Conservation (phyloP, 371 early-diverging fungal species). For the Mortierella sp. region DNA sequence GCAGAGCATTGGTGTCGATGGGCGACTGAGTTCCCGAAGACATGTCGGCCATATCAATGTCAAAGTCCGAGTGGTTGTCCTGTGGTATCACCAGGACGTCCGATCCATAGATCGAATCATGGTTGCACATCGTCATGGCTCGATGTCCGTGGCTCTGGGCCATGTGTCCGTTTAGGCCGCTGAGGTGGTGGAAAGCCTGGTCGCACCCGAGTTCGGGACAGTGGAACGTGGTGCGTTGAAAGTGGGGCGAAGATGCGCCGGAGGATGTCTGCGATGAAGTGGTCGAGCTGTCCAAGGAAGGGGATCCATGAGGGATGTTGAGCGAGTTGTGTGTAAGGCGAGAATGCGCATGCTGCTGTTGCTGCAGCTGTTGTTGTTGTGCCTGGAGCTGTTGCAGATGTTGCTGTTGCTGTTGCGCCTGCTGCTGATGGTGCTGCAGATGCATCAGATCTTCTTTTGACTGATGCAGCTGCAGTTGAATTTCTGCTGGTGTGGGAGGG, state of each 20-base stretch:
- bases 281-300: slow-evolving; percentile 28
- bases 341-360: slow-evolving; percentile 9
- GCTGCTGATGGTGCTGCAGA: background rate
- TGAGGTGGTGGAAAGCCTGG: slow-evolving; percentile 29
- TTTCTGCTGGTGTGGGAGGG: slow-evolving; percentile 46
- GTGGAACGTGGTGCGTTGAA: slow-evolving; percentile 25
- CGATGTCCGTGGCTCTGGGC: slow-evolving; percentile 39
- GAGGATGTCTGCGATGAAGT: slow-evolving; percentile 40
- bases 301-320: slow-evolving; percentile 23
- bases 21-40: slow-evolving; percentile 32
- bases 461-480: slow-evolving; percentile 48
- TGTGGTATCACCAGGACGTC: slow-evolving; percentile 29
- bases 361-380: background rate
- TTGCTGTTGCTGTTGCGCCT: background rate
- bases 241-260: slow-evolving; percentile 42
- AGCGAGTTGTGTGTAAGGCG: slow-evolving; percentile 29
- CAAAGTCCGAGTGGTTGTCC: slow-evolving; percentile 28
- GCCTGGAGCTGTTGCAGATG: background rate
- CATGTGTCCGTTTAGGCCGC: slow-evolving; percentile 36
- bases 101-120: slow-evolving; percentile 19
- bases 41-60: slow-evolving; percentile 29
- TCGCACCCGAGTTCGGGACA: slow-evolving; percentile 43
- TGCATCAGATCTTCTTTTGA: slow-evolving; percentile 13
- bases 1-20: slow-evolving; percentile 30
- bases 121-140: slow-evolving; percentile 32